A percentile compares a stretch with the other conserved stretches of the same genome.
These are phyloP conservation scores for Leucogyrophana mollusca DNA, from an alignment of 768 basidiomycete genomes.

Conservation along the genomic window DNA sequence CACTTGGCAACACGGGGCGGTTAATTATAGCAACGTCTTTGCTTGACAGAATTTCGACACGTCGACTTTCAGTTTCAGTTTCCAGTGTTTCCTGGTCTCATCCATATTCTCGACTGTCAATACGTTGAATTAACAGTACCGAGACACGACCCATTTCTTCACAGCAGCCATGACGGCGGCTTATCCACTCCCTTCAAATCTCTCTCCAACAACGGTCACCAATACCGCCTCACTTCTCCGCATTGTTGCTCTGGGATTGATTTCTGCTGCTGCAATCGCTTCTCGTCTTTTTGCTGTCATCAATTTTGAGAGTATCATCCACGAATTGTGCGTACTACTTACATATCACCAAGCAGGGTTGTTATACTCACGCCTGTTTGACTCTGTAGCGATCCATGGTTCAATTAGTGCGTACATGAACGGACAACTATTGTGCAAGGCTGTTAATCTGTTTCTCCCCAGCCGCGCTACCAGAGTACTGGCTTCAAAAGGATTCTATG, in stretches of 20 bases:
- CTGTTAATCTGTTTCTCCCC: slow-evolving; percentile 10
- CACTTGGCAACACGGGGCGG: no score
- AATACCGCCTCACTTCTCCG: slow-evolving; percentile 91
- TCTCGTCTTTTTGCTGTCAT: slow-evolving; percentile 96
- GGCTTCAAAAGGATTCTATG: slow-evolving; percentile 93
- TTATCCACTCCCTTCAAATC: slow-evolving; percentile 67
- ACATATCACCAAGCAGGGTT: neutral
- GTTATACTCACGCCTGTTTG: neutral
- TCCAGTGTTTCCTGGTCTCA: neutral
- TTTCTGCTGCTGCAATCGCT: slow-evolving; percentile 92
- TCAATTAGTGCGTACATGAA: slow-evolving; percentile 81
- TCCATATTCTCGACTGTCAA: neutral
- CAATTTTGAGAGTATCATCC: slow-evolving; percentile 98
- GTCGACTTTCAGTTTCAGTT: slow-evolving; percentile 16
- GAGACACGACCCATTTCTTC: slow-evolving; percentile 5
- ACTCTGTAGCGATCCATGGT: slow-evolving; percentile 87
- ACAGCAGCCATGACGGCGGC: slow-evolving; percentile 66
- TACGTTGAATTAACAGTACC: neutral
- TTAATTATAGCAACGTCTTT: no score
- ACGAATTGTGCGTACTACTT: slow-evolving; percentile 82
- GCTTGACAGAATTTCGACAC: slow-evolving; percentile 17
- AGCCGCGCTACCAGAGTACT: slow-evolving; percentile 93
- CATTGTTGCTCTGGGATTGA: slow-evolving; percentile 85
- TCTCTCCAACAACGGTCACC: slow-evolving; percentile 70
- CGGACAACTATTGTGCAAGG: slow-evolving; percentile 11